These are phyloP conservation scores for Plectosphaerella cucumerina DNA, from an alignment of 2,329 filamentous ascomycete species.

Conservation along the genomic window DNA sequence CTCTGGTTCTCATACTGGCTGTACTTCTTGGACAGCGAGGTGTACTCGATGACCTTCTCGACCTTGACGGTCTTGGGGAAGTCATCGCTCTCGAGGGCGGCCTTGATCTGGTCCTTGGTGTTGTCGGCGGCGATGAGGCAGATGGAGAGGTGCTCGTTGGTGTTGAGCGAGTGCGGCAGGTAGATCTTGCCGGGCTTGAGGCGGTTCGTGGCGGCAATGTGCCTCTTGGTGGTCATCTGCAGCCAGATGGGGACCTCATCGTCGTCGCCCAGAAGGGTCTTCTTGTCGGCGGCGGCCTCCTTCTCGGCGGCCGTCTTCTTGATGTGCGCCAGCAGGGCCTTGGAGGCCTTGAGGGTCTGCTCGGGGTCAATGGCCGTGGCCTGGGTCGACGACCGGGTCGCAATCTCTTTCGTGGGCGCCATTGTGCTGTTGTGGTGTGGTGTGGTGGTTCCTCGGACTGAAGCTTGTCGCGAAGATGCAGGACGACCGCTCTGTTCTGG, in stretches of 20 bases:
- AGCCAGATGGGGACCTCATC: slow-evolving; percentile 53
- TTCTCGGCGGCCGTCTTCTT: slow-evolving; percentile 47
- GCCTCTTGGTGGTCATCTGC: slow-evolving; percentile 60
- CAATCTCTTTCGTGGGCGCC: slow-evolving; percentile 37
- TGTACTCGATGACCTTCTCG: slow-evolving; percentile 72
- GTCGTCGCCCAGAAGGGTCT: slow-evolving; percentile 53
- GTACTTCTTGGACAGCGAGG: slow-evolving; percentile 79
- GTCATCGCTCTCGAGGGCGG: slow-evolving; percentile 54
- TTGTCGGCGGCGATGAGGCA: slow-evolving; percentile 81
- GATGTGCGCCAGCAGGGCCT: slow-evolving; percentile 58
- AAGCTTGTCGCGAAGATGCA: not conserved
- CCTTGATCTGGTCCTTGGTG: slow-evolving; percentile 77
- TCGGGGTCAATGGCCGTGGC: slow-evolving; percentile 33
- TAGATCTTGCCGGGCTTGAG: slow-evolving; percentile 81
- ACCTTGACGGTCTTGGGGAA: slow-evolving; percentile 69
- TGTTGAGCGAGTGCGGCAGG: slow-evolving; percentile 72
- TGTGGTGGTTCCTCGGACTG: not conserved
- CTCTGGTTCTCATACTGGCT: slow-evolving; percentile 83
- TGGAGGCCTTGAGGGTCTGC: slow-evolving; percentile 59
- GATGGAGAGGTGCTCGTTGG: slow-evolving; percentile 62
- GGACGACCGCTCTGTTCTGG: not conserved
- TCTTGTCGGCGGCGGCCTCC: slow-evolving; percentile 38
- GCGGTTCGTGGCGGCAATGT: slow-evolving; percentile 67
- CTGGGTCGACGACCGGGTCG: slow-evolving; percentile 20
- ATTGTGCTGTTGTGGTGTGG: slow-evolving; percentile 19